Conservation (phyloP, 2,329 filamentous ascomycete species). For the Alternaria sp. region DNA sequence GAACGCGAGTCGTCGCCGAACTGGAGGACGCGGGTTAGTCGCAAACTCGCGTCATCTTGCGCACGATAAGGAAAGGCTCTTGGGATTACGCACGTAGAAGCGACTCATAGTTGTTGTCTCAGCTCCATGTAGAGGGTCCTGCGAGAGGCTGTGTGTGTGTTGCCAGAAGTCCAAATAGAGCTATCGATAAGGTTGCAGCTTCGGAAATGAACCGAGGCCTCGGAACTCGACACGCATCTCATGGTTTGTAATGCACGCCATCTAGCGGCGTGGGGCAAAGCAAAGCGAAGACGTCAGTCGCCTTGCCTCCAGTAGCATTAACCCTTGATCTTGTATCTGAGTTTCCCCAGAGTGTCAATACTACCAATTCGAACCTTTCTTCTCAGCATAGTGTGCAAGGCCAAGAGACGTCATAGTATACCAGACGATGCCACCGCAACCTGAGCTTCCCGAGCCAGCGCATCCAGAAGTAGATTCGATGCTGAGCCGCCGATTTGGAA, state of each 20-base stretch:
- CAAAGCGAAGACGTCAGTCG: slow-evolving; percentile 7
- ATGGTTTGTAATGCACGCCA: slow-evolving; percentile 10
- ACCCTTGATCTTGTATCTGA: background rate
- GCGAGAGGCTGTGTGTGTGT: background rate
- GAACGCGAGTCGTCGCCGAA: slow-evolving; percentile 21
- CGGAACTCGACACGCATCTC: slow-evolving; percentile 14
- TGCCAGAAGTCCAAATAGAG: slow-evolving; percentile 16
- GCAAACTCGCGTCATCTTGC: no score
- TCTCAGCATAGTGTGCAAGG: background rate
- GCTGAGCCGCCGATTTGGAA: slow-evolving; percentile 78
- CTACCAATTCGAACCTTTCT: background rate
- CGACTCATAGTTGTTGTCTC: slow-evolving; percentile 51
- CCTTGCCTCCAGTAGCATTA: background rate
- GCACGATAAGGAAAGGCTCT: background rate
- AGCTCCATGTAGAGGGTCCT: slow-evolving; percentile 12
- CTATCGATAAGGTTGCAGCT: slow-evolving; percentile 33
- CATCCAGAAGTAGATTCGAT: slow-evolving; percentile 69
- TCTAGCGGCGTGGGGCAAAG: slow-evolving; percentile 13
- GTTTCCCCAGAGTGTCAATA: background rate
- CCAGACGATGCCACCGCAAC: slow-evolving; percentile 44
- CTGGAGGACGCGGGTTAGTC: background rate
- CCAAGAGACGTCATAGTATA: background rate
- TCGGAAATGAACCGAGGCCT: slow-evolving; percentile 34
- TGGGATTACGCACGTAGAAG: slow-evolving; percentile 53
- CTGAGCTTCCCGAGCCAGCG: slow-evolving; percentile 63